Evolutionary conservation across 345 rosid genomes (phyloP), one percentile per base, ranked within the genome.

Genomic region (Trapa incisa): DNA sequence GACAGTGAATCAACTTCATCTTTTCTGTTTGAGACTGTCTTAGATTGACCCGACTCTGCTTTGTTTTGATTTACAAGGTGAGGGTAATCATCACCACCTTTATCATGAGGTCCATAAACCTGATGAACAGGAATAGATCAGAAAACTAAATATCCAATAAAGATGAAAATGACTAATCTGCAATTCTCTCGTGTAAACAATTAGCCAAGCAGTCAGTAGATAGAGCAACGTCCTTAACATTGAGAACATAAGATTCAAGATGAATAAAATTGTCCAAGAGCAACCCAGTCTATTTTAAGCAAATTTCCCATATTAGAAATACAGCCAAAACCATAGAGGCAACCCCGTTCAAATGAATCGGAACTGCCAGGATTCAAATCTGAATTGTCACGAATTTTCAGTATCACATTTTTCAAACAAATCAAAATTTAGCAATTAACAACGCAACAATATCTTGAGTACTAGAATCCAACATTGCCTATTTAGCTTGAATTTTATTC

Each of bases 11-110:
- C 77, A 7, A 72, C 77, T 72, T 78, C 82, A 11, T 65, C 75
- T 39, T 84, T 83, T 73, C 84, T 52, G 65, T 71, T 75, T 48
- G 80, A 77, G 35, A 79, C 87, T 50, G 63, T 73, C 82, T 86
- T 80, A 65, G 67, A 66, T 72, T 78, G 71, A 52, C 73, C 78
- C 32, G 75, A 72, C 33, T 71, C 78, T 33, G 66, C 39, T 39
- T 71, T 74, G 42, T 13, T 68, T 61, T 56, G 71, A 69, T 70
- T 72, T 42, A 67, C 64, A 61, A 78, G 65, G 43, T 82, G 75
- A 67, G 70, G 67, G 67, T 73, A 68, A 57, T 76, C 75, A 57
- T 69, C 73, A 58, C 57, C 67, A 68, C 79, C 81, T 72, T 83
- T 80, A 70, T 75, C 76, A 70, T 73, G 71, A 32, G 71, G 71